These are phyloP conservation scores for Pezicula rhizophila DNA, from an alignment of 2,329 filamentous ascomycete genomes.

Conservation along the genomic window DNA sequence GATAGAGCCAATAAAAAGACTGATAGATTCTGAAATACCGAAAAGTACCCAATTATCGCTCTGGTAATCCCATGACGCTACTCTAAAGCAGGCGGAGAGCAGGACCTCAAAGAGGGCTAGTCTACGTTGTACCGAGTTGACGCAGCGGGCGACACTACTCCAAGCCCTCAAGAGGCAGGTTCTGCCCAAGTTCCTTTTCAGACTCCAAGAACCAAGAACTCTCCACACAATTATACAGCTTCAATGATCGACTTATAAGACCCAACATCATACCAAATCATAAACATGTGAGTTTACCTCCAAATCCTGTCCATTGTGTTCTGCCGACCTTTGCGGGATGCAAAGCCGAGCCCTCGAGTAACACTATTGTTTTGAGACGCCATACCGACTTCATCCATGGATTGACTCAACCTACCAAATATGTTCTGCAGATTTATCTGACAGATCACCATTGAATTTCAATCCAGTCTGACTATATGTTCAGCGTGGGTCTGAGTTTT, in stretches of 20 bases:
- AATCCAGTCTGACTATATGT: no score
- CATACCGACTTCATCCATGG: background rate
- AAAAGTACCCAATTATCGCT: background rate
- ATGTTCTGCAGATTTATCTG: background rate
- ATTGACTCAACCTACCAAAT: background rate
- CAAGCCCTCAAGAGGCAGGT: background rate
- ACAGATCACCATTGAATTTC: no score
- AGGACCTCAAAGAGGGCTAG: no score
- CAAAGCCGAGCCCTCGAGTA: background rate
- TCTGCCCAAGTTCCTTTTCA: background rate
- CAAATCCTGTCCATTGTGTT: background rate
- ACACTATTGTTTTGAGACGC: background rate
- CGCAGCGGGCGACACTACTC: no score
- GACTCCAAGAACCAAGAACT: background rate
- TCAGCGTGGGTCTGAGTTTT: no score
- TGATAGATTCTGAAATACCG: background rate
- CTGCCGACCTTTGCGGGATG: background rate
- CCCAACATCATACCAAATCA: background rate
- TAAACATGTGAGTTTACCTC: background rate
- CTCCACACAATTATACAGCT: background rate
- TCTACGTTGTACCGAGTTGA: no score
- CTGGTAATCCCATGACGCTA: background rate
- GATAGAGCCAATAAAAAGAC: background rate
- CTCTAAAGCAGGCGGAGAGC: background rate
- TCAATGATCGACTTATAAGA: slow-evolving; percentile 3